Evolutionary conservation across 352 stramenopile genomes (phyloP).

Genomic region (Phytophthora colocasiae): DNA sequence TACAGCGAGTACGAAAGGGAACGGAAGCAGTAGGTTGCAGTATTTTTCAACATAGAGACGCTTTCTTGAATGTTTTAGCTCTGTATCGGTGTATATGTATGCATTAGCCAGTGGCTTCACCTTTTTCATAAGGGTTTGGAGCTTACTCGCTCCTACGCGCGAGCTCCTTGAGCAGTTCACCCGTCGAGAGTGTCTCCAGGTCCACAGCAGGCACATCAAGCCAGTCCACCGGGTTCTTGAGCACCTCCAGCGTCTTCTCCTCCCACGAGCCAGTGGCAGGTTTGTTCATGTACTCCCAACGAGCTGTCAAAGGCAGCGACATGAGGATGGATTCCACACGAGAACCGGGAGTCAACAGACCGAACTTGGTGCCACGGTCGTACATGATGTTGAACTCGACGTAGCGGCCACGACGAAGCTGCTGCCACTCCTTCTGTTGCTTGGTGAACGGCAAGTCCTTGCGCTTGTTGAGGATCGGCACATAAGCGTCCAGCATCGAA

Average conservation of each 20-base stretch:
- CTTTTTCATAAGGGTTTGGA: not conserved
- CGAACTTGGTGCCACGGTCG: constrained; percentile 98
- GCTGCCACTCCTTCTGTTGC: constrained; percentile 98
- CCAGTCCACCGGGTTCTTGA: constrained; percentile 96
- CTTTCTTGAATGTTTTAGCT: not conserved
- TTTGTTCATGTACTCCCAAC: constrained; percentile 97
- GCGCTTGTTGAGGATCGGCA: constrained; percentile 95
- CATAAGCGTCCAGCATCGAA: constrained; percentile 93
- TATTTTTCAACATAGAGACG: not conserved
- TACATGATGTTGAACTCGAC: constrained; percentile 99
- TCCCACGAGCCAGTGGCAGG: constrained; percentile 91
- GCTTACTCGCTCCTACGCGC: constrained; percentile 67
- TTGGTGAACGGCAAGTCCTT: constrained; percentile 97
- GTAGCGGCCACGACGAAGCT: constrained; percentile 96
- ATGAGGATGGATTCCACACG: constrained; percentile 99
- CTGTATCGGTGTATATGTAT: constrained; percentile 11
- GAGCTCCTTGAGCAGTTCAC: constrained; percentile 80
- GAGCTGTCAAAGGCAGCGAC: constrained; percentile 96
- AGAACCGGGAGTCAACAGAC: constrained; percentile 95
- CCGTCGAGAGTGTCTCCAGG: constrained; percentile 73
- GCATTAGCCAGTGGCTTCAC: not conserved
- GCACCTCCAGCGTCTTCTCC: constrained; percentile 93
- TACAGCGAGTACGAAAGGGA: constrained; percentile 89
- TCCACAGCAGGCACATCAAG: constrained; percentile 85
- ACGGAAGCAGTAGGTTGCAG: constrained; percentile 41